Base-by-base conservation (phyloP, 2,329 filamentous ascomycete genomes). In the Grosmannia clavigera region DNA sequence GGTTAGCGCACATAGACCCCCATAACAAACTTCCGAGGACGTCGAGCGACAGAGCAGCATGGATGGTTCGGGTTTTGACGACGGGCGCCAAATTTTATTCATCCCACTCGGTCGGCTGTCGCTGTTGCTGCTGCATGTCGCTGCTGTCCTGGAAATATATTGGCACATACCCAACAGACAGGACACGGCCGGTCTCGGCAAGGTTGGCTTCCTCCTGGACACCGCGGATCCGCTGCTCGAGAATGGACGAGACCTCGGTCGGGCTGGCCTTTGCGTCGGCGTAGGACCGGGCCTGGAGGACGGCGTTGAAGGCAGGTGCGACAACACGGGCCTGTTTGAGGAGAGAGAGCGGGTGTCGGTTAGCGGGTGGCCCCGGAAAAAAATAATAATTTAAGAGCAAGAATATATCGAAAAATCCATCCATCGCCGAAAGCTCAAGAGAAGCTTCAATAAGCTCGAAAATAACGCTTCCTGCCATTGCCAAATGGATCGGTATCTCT, bases 221-320 rank as follows among this genome's bases (percentile, higher is more conserved):
- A 83, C 94, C 94, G 75, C 94, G 90, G 74, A 99, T 99, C 79
- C 92, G 86, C 85, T 97, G 92, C 83, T 97, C 94, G 75, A 99
- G 89, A 78, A 99, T 97, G 70, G 92, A 96, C 70, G 94, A 97
- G 71, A 97, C 92, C 83, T 99, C 94, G 72, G 92, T 99, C 70
- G 94, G 94, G 64, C 91, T 78, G 72, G 94, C 91, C 85, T 97
- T 97, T 69, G 90, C 88, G 73, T 95, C 92, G 75, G 90, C 92
- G 80, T 96, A 97, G 78, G 83, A 84, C 79, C 94, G 90, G 76
- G 85, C 77, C 75, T 88, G 85, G 75, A 87, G 81, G 69, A 80
- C 78, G 72, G 83, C 80, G 81, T 84, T 87, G 81, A 86, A 79
- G 76, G 83, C 86, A 75, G 91, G 89, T 80, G 84, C 83, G 81